These are phyloP conservation scores for Chenopodium berlandieri DNA, from an alignment of 148 eudicot genomes.

Conservation along the genomic window DNA sequence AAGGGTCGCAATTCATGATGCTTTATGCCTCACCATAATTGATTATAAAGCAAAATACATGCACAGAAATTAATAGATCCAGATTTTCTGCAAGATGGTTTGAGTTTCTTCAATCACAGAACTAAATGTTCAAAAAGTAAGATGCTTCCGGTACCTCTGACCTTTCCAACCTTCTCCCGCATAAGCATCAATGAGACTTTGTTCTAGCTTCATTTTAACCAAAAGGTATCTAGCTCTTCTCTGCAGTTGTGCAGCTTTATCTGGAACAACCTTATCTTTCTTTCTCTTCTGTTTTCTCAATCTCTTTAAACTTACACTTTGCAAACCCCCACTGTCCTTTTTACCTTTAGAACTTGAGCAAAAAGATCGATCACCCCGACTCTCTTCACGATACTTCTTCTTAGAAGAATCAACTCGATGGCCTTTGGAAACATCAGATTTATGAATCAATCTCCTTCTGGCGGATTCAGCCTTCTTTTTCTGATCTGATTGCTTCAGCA, in stretches of 20 bases:
- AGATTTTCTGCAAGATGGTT: not conserved
- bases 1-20: not conserved
- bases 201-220: constrained; percentile 82
- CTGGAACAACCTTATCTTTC: constrained; percentile 42
- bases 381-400: constrained; percentile 12
- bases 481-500: constrained; percentile 17
- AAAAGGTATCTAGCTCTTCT: constrained; percentile 76
- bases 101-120: constrained; percentile 6
- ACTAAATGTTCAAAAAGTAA: constrained; percentile 16
- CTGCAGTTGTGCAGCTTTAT: constrained; percentile 67
- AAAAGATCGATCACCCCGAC: constrained; percentile 24
- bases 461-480: constrained; percentile 18
- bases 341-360: constrained; percentile 14
- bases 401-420: constrained; percentile 3
- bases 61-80: not conserved
- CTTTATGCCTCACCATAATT: not conserved
- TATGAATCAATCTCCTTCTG: constrained; percentile 10
- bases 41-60: not conserved
- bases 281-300: constrained; percentile 46
- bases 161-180: constrained; percentile 97
- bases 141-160: constrained; percentile 65
- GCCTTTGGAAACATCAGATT: constrained; percentile 18
- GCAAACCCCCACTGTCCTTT: constrained; percentile 8
- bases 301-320: constrained; percentile 39
- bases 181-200: constrained; percentile 94